phyloP scores from a whole-genome alignment of 306 rosid genomes.

The Medicago lupulina region DNA sequence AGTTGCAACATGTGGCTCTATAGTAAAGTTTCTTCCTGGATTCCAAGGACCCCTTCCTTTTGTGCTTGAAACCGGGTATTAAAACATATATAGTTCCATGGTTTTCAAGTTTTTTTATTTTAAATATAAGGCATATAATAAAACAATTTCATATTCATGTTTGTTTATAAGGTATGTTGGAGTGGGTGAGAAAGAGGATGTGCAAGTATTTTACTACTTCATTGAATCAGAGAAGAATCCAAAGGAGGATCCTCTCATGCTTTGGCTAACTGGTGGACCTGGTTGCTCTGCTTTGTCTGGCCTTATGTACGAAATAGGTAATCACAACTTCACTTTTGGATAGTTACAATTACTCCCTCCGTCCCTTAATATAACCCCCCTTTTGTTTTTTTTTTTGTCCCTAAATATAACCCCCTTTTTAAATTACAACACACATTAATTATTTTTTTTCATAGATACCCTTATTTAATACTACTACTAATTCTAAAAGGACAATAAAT shows the following conservation, averaged over 20 bases:
- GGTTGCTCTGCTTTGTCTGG: constrained; percentile 59
- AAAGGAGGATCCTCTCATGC: constrained; percentile 59
- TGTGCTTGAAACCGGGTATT: constrained; percentile 71
- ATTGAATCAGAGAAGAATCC: constrained; percentile 59
- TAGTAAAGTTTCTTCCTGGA: constrained; percentile 67
- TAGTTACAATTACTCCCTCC: no score
- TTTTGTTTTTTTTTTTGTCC: no score
- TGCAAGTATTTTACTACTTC: constrained; percentile 21
- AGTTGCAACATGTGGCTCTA: constrained; percentile 23
- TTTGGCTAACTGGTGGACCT: constrained; percentile 81
- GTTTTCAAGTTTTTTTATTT: no score
- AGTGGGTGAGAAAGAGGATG: constrained; percentile 19
- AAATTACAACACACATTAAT: no score
- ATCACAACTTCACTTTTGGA: constrained; percentile 3
- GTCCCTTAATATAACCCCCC: no score
- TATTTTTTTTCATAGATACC: no score
- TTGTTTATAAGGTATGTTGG: constrained; percentile 30
- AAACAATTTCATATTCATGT: background rate
- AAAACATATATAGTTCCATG: background rate
- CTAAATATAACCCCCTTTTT: no score
- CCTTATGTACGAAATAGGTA: constrained; percentile 56
- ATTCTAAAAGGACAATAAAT: no score
- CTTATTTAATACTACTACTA: no score
- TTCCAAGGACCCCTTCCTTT: constrained; percentile 72
- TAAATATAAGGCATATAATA: background rate